Conservation (phyloP, 257 asterid species). For the Jacaranda mimosifolia region DNA sequence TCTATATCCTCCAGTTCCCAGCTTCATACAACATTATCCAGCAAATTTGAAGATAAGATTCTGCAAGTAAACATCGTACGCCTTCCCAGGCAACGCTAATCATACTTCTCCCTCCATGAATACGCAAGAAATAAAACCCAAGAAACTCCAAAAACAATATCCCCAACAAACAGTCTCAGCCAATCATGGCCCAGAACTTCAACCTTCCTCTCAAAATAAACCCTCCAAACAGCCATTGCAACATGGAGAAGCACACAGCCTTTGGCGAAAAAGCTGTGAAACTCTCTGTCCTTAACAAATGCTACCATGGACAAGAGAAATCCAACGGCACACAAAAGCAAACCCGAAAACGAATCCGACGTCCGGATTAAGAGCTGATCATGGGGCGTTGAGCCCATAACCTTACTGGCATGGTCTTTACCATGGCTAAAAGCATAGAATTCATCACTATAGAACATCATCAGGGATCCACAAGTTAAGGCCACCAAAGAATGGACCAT, state of each 20-base stretch:
- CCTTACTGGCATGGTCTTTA: constrained; percentile 62
- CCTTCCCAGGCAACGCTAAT: constrained; percentile 31
- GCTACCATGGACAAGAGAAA: constrained; percentile 77
- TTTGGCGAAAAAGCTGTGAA: constrained; percentile 61
- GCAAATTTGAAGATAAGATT: not conserved
- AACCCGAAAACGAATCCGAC: constrained; percentile 75
- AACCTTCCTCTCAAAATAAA: constrained; percentile 63
- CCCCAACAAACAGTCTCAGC: constrained; percentile 67
- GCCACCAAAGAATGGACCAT: constrained; percentile 67
- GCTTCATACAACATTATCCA: not conserved
- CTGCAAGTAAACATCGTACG: too few species aligned
- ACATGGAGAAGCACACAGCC: constrained; percentile 72
- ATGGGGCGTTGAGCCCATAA: constrained; percentile 69
- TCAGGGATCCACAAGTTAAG: constrained; percentile 64
- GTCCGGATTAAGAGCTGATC: constrained; percentile 72
- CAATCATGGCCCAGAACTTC: constrained; percentile 73
- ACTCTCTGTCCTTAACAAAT: constrained; percentile 70
- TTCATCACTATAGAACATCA: constrained; percentile 68
- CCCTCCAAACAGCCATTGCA: constrained; percentile 72
- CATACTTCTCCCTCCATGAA: constrained; percentile 80
- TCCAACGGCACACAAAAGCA: constrained; percentile 67
- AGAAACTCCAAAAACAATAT: constrained; percentile 57
- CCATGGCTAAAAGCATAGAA: constrained; percentile 69
- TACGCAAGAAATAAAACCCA: constrained; percentile 67
- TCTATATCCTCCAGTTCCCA: not conserved